phyloP scores from a whole-genome alignment of 1,284 basidiomycete species.

The Trichosporon coremiiforme region DNA sequence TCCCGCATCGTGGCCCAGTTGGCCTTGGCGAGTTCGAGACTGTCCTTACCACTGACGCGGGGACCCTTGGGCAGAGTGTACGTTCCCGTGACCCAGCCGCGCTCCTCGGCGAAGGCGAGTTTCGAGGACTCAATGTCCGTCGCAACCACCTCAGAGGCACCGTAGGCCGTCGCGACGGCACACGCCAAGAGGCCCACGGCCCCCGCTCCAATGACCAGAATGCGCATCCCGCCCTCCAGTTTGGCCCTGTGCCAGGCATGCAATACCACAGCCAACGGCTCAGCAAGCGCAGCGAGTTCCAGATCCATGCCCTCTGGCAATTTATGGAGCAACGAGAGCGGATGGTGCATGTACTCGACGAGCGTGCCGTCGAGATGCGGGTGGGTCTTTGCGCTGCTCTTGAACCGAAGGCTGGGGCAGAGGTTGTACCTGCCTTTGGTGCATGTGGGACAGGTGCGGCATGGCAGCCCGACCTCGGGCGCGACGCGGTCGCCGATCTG shows the following conservation, averaged over 20 bases:
- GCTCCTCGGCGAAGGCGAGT: slow-evolving; percentile 70
- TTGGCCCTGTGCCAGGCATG: slow-evolving; percentile 75
- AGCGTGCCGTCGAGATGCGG: slow-evolving; percentile 93
- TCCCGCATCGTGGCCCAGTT: slow-evolving; percentile 59
- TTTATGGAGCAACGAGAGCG: slow-evolving; percentile 80
- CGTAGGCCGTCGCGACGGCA: slow-evolving; percentile 71
- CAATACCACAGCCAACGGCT: slow-evolving; percentile 85
- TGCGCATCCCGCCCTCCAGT: slow-evolving; percentile 65
- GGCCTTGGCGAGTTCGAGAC: slow-evolving; percentile 67
- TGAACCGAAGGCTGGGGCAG: slow-evolving; percentile 82
- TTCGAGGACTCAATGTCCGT: slow-evolving; percentile 82
- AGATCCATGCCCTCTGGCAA: slow-evolving; percentile 74
- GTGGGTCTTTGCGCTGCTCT: slow-evolving; percentile 83
- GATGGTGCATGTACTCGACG: slow-evolving; percentile 84
- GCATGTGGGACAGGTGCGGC: slow-evolving; percentile 62
- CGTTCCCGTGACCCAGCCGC: slow-evolving; percentile 75
- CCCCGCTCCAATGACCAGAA: slow-evolving; percentile 88
- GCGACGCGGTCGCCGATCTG: slow-evolving; percentile 85
- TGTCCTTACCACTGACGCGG: slow-evolving; percentile 62
- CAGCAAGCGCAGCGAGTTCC: slow-evolving; percentile 80
- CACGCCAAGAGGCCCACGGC: slow-evolving; percentile 88
- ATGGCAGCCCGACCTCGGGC: slow-evolving; percentile 89
- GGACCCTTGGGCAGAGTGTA: slow-evolving; percentile 64
- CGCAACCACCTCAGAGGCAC: slow-evolving; percentile 71
- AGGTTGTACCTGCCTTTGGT: slow-evolving; percentile 86